Conservation (phyloP, 495 filamentous ascomycete genomes). For the Talaromyces stipitatus region DNA sequence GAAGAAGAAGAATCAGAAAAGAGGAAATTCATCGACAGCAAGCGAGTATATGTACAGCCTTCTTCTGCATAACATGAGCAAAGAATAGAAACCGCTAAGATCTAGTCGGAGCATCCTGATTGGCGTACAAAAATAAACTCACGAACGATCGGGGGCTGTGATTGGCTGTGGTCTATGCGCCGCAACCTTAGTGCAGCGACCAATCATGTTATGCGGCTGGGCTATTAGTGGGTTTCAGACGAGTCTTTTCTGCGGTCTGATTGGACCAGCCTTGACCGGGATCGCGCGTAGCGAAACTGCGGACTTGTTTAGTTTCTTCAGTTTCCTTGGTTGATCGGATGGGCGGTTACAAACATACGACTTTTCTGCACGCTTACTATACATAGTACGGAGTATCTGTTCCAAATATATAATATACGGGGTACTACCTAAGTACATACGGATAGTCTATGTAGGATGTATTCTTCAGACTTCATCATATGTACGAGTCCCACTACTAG, state of each 20-base stretch:
- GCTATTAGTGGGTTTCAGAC: background rate
- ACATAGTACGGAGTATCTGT: background rate
- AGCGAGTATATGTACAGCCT: background rate
- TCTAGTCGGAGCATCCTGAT: background rate
- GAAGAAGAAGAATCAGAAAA: background rate
- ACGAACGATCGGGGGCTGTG: background rate
- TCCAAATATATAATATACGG: background rate
- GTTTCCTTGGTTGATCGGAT: background rate
- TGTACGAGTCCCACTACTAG: too few relatives aligned
- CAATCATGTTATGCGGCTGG: background rate
- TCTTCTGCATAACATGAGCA: background rate
- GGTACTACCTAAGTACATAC: background rate
- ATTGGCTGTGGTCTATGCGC: background rate
- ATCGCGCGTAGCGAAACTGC: background rate
- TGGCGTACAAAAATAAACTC: slow-evolving; percentile 2
- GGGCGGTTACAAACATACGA: background rate
- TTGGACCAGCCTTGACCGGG: background rate
- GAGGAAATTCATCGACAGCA: background rate
- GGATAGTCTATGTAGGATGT: too few relatives aligned
- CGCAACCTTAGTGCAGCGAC: background rate
- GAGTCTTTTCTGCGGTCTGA: background rate
- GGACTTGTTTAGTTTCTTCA: background rate
- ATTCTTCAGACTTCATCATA: background rate
- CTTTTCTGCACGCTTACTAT: background rate
- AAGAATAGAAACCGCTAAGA: slow-evolving; percentile 5